phyloP scores from a whole-genome alignment of 164 flowering plant genomes.

The Aristolochia contorta region DNA sequence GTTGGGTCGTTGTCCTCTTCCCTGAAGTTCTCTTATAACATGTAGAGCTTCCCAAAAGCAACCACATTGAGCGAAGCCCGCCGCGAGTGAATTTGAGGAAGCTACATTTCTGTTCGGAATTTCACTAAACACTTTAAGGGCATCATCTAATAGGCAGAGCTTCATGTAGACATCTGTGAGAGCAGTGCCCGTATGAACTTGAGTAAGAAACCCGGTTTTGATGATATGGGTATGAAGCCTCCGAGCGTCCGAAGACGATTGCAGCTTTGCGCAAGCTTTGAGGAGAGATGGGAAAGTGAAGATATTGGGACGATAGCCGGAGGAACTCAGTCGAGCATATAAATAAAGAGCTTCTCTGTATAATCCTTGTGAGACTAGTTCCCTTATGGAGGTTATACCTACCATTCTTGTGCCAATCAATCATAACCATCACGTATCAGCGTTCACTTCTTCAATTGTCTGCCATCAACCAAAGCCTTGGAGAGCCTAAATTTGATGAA shows the following conservation, averaged over 20 bases:
- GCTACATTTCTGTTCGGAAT: slow-evolving; percentile 42
- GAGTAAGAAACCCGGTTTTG: slow-evolving; percentile 32
- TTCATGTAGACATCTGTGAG: slow-evolving; percentile 41
- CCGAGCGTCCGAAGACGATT: slow-evolving; percentile 23
- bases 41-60: slow-evolving; percentile 24
- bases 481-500: background rate
- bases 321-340: slow-evolving; percentile 27
- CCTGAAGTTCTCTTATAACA: slow-evolving; percentile 20
- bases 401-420: too few relatives aligned
- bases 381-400: slow-evolving; percentile 8
- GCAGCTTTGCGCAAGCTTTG: slow-evolving; percentile 53
- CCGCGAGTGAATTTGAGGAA: slow-evolving; percentile 34
- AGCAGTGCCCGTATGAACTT: slow-evolving; percentile 37
- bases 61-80: slow-evolving; percentile 54
- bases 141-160: slow-evolving; percentile 18
- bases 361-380: slow-evolving; percentile 35
- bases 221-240: slow-evolving; percentile 46
- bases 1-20: slow-evolving; percentile 31
- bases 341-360: slow-evolving; percentile 41
- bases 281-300: slow-evolving; percentile 63
- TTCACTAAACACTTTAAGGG: slow-evolving; percentile 47
- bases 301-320: slow-evolving; percentile 21
- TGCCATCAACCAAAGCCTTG: background rate
- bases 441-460: background rate
- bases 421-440: background rate